Conservation (phyloP, 2,329 filamentous ascomycete species). For the Colletotrichum aenigma region DNA sequence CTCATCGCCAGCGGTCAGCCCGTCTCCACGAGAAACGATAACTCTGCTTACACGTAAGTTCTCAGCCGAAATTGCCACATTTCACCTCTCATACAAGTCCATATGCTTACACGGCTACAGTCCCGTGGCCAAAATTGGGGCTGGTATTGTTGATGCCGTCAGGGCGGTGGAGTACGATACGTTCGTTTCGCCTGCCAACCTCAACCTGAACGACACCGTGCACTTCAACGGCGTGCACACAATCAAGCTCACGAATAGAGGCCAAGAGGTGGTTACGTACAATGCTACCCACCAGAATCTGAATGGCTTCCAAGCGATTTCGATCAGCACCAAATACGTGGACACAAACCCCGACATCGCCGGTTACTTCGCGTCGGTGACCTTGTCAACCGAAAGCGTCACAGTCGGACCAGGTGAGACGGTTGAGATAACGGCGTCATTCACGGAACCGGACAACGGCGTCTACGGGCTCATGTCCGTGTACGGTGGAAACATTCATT, state of each 20-base stretch:
- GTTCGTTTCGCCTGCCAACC: constrained; percentile 35
- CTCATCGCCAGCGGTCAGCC: constrained; percentile 21
- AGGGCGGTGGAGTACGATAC: constrained; percentile 42
- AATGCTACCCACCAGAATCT: constrained; percentile 12
- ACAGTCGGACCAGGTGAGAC: not conserved
- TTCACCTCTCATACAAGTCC: not conserved
- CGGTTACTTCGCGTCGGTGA: not conserved
- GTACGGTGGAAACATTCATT: not conserved
- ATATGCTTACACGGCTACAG: constrained; percentile 19
- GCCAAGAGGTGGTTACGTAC: constrained; percentile 35
- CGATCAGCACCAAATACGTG: not conserved
- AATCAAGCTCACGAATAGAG: constrained; percentile 38
- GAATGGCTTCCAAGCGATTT: not conserved
- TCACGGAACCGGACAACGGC: not conserved
- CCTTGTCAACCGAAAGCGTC: not conserved
- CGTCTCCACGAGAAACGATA: not conserved
- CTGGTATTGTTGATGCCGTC: constrained; percentile 44
- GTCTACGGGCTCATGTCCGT: not conserved
- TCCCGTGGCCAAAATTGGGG: constrained; percentile 32
- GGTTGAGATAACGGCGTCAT: not conserved
- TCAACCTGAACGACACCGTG: constrained; percentile 48
- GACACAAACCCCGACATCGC: not conserved
- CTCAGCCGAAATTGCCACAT: not conserved
- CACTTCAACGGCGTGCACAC: constrained; percentile 33
- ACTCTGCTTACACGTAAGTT: not conserved